Evolutionary conservation across 2,329 filamentous ascomycete species (phyloP).

Genomic region (Aspergillus sp.): DNA sequence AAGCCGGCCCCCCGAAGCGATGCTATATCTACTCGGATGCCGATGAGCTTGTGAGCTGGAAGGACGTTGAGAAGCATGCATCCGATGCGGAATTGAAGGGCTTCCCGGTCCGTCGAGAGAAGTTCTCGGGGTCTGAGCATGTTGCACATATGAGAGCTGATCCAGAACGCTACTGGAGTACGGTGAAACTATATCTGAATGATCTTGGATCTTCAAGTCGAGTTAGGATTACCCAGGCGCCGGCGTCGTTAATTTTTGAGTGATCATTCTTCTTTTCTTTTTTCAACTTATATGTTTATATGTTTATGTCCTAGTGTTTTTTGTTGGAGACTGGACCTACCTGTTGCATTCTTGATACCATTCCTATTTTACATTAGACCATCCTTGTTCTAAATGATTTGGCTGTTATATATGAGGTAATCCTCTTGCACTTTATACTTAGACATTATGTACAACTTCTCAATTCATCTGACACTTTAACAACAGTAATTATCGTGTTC

Average conservation of each 20-base stretch:
- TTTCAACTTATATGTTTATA: background rate
- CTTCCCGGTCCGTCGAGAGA: slow-evolving; percentile 35
- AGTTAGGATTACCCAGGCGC: background rate
- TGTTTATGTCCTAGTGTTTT: background rate
- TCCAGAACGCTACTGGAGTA: slow-evolving; percentile 40
- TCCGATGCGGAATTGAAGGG: slow-evolving; percentile 30
- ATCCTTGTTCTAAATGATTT: too few relatives aligned
- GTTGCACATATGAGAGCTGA: slow-evolving; percentile 42
- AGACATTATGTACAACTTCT: too few relatives aligned
- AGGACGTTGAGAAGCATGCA: slow-evolving; percentile 40
- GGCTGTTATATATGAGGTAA: too few relatives aligned
- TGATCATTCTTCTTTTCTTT: background rate
- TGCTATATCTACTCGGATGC: slow-evolving; percentile 44
- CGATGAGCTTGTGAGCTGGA: slow-evolving; percentile 38
- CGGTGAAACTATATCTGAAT: slow-evolving; percentile 30
- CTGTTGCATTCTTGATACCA: background rate
- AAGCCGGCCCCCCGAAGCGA: slow-evolving; percentile 17
- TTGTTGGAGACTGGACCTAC: background rate
- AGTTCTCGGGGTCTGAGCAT: slow-evolving; percentile 39
- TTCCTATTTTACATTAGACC: background rate
- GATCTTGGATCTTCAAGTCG: background rate
- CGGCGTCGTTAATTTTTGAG: background rate
- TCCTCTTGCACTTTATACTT: too few relatives aligned
- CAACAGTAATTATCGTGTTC: too few relatives aligned
- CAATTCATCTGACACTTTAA: too few relatives aligned